phyloP scores from a whole-genome alignment of 1,139 yeast species.

The Zygoascus hellenicus region DNA sequence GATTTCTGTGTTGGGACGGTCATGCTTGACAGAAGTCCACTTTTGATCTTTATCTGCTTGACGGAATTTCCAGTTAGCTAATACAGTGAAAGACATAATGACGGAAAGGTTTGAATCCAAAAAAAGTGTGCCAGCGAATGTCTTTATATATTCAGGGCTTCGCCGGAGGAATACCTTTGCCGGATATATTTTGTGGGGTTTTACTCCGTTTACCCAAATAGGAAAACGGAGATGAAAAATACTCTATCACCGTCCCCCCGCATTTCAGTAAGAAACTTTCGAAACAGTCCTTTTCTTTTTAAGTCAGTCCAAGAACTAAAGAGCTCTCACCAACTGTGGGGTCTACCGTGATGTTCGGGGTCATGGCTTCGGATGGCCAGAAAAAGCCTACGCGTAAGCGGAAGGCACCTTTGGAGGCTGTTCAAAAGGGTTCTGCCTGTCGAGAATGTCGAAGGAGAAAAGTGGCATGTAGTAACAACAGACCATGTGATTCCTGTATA shows the following conservation, averaged over 20 bases:
- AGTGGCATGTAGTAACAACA: slow-evolving; percentile 9
- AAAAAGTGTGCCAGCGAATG: background rate
- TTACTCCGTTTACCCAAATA: background rate
- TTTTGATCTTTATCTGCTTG: slow-evolving; percentile 3
- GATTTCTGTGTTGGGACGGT: slow-evolving; percentile 30
- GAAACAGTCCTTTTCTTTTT: too few relatives aligned
- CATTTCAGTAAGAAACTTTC: background rate
- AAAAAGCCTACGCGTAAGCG: background rate
- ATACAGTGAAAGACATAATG: slow-evolving; percentile 1
- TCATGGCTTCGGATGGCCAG: slow-evolving; percentile 2
- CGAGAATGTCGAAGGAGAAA: slow-evolving; percentile 12
- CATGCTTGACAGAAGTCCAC: slow-evolving; percentile 10
- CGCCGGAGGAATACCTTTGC: background rate
- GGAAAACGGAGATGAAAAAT: background rate
- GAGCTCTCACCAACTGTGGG: background rate
- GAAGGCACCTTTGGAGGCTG: background rate
- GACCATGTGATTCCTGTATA: slow-evolving; percentile 11
- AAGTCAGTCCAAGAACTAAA: background rate
- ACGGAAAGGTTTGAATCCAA: background rate
- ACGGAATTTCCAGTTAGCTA: slow-evolving; percentile 9
- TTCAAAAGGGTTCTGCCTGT: slow-evolving; percentile 8
- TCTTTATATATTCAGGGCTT: background rate
- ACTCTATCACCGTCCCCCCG: background rate
- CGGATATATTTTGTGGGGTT: background rate
- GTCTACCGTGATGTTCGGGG: slow-evolving; percentile 1